Evolutionary conservation across 768 basidiomycete species (phyloP), one percentile per base, ranked within the genome.

Genomic region (Xerocomus spinulosus): DNA sequence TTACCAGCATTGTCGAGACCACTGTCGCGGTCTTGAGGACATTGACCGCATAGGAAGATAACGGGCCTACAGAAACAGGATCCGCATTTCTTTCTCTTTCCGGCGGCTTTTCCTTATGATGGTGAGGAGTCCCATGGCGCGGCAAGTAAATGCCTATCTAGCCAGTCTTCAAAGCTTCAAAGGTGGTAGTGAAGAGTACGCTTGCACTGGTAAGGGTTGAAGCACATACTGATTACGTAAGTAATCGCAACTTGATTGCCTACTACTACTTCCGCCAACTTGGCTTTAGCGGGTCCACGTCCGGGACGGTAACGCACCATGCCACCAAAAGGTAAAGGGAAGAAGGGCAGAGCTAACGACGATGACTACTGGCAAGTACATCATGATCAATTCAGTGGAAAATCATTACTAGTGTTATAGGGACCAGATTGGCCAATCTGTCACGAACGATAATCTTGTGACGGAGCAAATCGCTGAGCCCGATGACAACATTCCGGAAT

Each of bases 1-100:
- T 99, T 98, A 44, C 96, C 96, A 2, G 95, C 96, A 63, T 99
- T 98, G 67, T 98, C 96, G 14, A 99, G 81, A 9, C 96, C 95
- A 36, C 95, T 98, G 63, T 29, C 48, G 42, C 55, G 42, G 50
- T 48, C 51, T 52, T 53, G 60, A 64, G 50, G 43, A 48, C 41
- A 28, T 21, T 35, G 43, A 42, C 48, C 18, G 37, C 14, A 24
- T 21, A 54, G 15, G 44, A 51, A 41, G 30, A 49, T 42, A 23
- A 35, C 51, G 46, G 17, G 60, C 80, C 51, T 66, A 89, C 91
- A 95, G 82, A 70, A 98, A 98, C 40, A 99, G 76, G 45, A 98
- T 78, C 26, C 95, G 81, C 89, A 98, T 97, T 66, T 97, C 94
- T 67, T 83, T 87, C 69, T 96, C 94, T 66, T 97, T 98, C 66